A percentile compares a stretch with the other conserved stretches of the same genome.
Conservation (phyloP, 805 yeast species). For the Candida palmyrensis region DNA sequence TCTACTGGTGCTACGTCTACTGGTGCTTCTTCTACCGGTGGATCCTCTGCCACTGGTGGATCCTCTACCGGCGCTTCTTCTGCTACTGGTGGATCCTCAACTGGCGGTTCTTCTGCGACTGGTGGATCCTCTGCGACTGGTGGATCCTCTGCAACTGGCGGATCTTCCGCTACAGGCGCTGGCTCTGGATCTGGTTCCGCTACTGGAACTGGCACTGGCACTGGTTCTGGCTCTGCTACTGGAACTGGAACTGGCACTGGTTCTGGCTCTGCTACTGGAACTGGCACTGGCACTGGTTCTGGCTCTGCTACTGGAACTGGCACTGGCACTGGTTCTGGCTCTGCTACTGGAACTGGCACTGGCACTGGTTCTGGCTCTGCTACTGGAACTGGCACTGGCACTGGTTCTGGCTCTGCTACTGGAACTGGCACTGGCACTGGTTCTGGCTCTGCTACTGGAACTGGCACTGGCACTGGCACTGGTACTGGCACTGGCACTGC, state of each 20-base stretch:
- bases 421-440: not conserved
- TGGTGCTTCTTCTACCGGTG: not conserved
- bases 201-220: not conserved
- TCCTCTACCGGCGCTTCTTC: conserved; percentile 2
- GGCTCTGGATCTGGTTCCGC: not conserved
- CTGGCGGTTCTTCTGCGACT: conserved; percentile 5
- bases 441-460: not conserved
- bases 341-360: conserved; percentile 1
- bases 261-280: conserved; percentile 4
- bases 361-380: not conserved
- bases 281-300: conserved; percentile 1
- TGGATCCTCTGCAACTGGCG: conserved; percentile 1
- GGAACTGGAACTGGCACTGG: not conserved
- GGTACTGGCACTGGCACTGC: conserved; percentile 1
- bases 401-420: not conserved
- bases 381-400: not conserved
- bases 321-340: not conserved
- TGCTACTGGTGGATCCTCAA: conserved; percentile 4
- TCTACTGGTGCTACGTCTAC: not conserved
- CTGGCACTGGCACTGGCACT: not conserved
- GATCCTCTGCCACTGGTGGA: not conserved
- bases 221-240: conserved; percentile 1
- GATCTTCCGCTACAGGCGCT: conserved; percentile 1
- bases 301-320: conserved; percentile 1
- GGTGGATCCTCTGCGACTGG: conserved; percentile 3